phyloP scores from a whole-genome alignment of 129 eudicot species.

The Flaveria trinervia region DNA sequence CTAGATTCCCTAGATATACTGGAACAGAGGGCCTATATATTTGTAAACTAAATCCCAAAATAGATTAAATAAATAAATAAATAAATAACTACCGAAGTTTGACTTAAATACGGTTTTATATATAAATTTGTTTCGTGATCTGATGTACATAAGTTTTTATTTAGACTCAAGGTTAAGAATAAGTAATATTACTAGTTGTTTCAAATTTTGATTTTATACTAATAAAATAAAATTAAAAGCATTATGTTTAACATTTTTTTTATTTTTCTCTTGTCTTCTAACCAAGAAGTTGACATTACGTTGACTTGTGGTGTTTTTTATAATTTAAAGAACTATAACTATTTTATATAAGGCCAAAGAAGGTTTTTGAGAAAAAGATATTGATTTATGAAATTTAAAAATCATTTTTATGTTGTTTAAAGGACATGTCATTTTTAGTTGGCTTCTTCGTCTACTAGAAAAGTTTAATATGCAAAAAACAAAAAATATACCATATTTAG shows the following conservation, averaged over 20 bases:
- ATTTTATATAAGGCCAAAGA: neutral
- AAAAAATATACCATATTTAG: too few species aligned
- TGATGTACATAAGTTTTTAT: too few species aligned
- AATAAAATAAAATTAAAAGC: neutral
- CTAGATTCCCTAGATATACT: slow-evolving; percentile 30
- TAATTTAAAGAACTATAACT: too few species aligned
- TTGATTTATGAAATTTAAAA: neutral
- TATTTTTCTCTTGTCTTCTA: neutral
- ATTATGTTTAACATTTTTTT: slow-evolving; percentile 15
- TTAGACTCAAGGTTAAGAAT: too few species aligned
- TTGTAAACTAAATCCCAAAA: slow-evolving; percentile 15
- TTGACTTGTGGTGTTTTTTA: neutral
- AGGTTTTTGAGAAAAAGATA: neutral
- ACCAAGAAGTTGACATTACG: neutral
- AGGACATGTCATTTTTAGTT: neutral
- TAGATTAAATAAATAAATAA: neutral
- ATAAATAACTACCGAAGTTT: too few species aligned
- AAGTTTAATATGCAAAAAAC: neutral
- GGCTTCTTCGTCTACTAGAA: neutral
- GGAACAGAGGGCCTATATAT: slow-evolving; percentile 15
- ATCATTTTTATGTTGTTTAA: neutral
- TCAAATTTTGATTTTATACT: too few species aligned
- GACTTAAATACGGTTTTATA: too few species aligned
- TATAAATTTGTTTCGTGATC: too few species aligned
- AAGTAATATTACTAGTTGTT: too few species aligned